Evolutionary conservation across 1,139 yeast genomes (phyloP), one percentile per base, ranked within the genome.

Genomic region (Sugiyamaella neomexicana): DNA sequence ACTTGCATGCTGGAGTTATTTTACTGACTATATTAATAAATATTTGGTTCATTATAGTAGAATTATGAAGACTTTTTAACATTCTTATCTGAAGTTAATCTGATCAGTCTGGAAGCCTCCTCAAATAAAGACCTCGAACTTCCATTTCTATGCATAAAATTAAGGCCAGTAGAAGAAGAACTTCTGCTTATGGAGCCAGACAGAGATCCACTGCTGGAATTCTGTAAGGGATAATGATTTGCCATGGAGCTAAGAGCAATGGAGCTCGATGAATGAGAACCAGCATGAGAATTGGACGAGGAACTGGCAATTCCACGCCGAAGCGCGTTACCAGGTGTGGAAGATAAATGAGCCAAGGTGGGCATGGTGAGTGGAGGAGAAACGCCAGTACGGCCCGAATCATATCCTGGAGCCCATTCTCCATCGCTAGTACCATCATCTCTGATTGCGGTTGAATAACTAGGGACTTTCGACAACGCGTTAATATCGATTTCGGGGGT

Each of bases 401-500:
- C 60, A 47, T 70, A 69, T 10, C 58, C 63, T 4, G 73, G 73
- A 6, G 73, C 72, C 43, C 64, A 54, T 13, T 69, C 67, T 0
- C 50, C 61, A 10, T 54, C 65, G 13, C 60, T 52, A 15, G 60
- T 66, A 44, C 57, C 60, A 50, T 63, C 68, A 12, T 56, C 49
- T 44, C 60, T 61, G 31, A 73, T 50, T 2, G 98, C 97, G 45
- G 89, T 85, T 8, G 79, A 79, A 69, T 91, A 91, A 0, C 96
- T 82, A 0, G 98, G 98, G 2, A 90, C 96, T 55, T 81, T 73
- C 13, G 85, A 82, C 60, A 90, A 67, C 2, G 73, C 70, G 5
- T 71, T 70, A 3, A 78, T 63, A 57, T 80, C 78, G 72, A 81
- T 72, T 13, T 72, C 76, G 2, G 62, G 60, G 1, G 63, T 56